Base-by-base conservation (phyloP, 2,329 filamentous ascomycete genomes). In the Fusarium fracticaudum region DNA sequence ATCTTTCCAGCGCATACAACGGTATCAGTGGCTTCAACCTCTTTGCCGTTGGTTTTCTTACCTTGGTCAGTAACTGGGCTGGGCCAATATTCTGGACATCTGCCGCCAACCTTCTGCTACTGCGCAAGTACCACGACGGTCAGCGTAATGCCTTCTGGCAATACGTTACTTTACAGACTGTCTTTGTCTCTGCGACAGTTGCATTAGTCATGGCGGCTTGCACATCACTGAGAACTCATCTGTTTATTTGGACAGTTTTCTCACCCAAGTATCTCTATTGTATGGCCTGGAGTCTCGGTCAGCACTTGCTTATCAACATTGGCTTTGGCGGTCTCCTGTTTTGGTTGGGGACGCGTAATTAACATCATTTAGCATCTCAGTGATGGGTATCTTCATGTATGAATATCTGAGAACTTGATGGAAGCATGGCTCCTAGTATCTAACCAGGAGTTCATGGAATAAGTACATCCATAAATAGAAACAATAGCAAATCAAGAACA, bases 211-310 rank as follows among this genome's bases (percentile, higher is more conserved):
- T 98, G 96, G 90, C 88, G 20, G 95, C 96, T 22, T 99, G 96
- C 82, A 95, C 93, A 54, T 87, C 89, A 13, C 82, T 99, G 79
- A 87, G 96, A 75, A 94, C 94, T 37, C 96, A 99, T 86, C 83
- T 99, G 66, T 99, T 99, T 81, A 95, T 99, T 71, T 99, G 96
- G 96, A 98, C 96, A 2, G 96, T 99, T 17, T 99, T 99, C 82
- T 97, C 94, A 73, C 96, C 96, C 0, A 99, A 98, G 83, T 98
- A 95, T 82, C 84, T 99, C 75, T 99, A 97, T 81, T 93, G 91
- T 73, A 92, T 96, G 87, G 94, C 93, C 20, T 99, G 96, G 97
- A 91, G 89, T 71, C 79, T 96, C 51, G 93, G 90, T 13, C 94
- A 95, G 85, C 96, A 99, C 88, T 80, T 95, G 69, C 80, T 88